A percentile compares a stretch with the other conserved stretches of the same genome.
These are phyloP conservation scores for Kalanchoe fedtschenkoi DNA, from an alignment of 164 flowering plant genomes.

Conservation along the genomic window DNA sequence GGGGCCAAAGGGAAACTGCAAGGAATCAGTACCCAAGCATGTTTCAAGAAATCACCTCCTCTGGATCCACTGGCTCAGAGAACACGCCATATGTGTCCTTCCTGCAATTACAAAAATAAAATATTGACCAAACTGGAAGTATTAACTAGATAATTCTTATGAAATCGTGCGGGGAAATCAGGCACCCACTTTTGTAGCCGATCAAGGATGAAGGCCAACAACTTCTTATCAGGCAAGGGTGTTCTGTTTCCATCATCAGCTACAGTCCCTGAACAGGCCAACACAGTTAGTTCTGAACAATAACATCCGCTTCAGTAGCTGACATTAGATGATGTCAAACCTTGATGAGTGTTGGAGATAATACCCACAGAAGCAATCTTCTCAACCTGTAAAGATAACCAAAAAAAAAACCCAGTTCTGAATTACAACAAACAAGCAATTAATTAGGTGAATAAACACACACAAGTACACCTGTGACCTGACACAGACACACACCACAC, in stretches of 20 bases:
- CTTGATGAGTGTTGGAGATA: conserved; percentile 24
- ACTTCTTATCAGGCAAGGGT: conserved; percentile 71
- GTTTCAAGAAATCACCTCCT: conserved; percentile 44
- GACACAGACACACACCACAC: conserved; percentile 1
- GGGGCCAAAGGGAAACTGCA: background rate
- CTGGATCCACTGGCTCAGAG: conserved; percentile 85
- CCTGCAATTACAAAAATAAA: conserved; percentile 26
- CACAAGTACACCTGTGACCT: background rate
- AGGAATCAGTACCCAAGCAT: background rate
- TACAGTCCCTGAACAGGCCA: conserved; percentile 26
- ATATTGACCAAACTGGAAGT: conserved; percentile 1
- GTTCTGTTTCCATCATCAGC: conserved; percentile 50
- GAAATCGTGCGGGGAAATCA: conserved; percentile 7
- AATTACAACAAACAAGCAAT: too few species aligned
- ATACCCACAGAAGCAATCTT: conserved; percentile 25
- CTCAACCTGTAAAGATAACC: conserved; percentile 34
- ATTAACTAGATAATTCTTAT: conserved; percentile 6
- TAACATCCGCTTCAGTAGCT: background rate
- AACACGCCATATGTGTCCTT: conserved; percentile 88
- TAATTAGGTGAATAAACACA: background rate
- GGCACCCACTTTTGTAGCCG: conserved; percentile 72
- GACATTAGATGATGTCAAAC: conserved; percentile 16
- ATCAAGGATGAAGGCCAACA: conserved; percentile 69
- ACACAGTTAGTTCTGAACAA: background rate
- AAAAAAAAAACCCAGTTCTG: background rate